Evolutionary conservation across 1,284 basidiomycete genomes (phyloP).

Genomic region (Bjerkandera adusta): DNA sequence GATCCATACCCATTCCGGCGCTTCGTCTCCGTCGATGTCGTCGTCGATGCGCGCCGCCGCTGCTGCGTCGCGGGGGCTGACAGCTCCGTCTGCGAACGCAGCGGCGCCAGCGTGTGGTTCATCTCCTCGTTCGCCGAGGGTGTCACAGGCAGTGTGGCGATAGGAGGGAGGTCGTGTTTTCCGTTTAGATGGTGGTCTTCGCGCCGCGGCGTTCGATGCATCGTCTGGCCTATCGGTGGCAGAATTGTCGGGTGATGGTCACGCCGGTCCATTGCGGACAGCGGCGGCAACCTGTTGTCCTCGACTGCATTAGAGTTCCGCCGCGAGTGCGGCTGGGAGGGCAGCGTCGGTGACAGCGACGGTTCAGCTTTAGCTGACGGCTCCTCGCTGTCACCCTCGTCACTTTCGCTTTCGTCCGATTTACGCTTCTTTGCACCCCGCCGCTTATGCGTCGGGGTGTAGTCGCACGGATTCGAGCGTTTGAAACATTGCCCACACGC

Average conservation of each 20-base stretch:
- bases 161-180: conserved; percentile 62
- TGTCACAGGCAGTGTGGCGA: conserved; percentile 58
- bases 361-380: conserved; percentile 40
- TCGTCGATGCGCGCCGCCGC: conserved; percentile 64
- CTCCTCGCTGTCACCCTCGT: conserved; percentile 50
- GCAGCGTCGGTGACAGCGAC: conserved; percentile 63
- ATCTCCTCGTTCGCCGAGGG: conserved; percentile 18
- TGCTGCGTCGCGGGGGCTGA: conserved; percentile 8
- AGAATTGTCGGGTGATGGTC: conserved; percentile 24
- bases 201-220: conserved; percentile 13
- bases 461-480: conserved; percentile 72
- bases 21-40: conserved; percentile 62
- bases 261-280: conserved; percentile 24
- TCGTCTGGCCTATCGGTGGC: conserved; percentile 25
- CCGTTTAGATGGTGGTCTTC: conserved; percentile 15
- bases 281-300: conserved; percentile 29
- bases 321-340: conserved; percentile 55
- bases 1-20: conserved; percentile 67
- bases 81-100: conserved; percentile 29
- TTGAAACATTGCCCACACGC: conserved; percentile 78
- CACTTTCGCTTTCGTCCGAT: conserved; percentile 56
- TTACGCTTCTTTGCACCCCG: conserved; percentile 56
- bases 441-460: conserved; percentile 72
- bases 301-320: conserved; percentile 53
- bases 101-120: conserved; percentile 17